Evolutionary conservation across 495 filamentous ascomycete species (phyloP), one percentile per base, ranked within the genome.

Genomic region (Clohesyomyces aquaticus): DNA sequence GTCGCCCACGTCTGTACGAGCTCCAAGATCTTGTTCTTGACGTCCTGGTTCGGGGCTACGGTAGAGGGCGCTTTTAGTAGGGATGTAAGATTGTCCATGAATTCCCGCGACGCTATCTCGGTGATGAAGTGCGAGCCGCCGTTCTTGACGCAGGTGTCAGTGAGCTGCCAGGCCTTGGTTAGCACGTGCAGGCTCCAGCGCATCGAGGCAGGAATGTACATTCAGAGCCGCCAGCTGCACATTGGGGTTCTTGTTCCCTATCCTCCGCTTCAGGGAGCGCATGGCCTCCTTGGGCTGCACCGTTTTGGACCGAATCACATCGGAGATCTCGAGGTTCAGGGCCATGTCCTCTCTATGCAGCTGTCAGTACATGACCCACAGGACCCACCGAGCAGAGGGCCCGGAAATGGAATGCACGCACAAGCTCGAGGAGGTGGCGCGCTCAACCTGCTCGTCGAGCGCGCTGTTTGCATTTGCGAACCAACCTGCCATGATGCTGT

Each of bases 81-180:
- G 18, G 92, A 96, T 10, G 92, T 89, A 29, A 98, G 76, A 70
- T 96, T 97, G 75, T 98, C 94, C 91, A 98, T 95, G 68, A 98
- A 98, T 77, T 98, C 94, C 59, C 93, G 85, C 1, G 93, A 96
- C 14, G 94, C 93, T 61, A 98, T 93, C 76, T 98, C 94, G 51
- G 86, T 81, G 45, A 98, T 85, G 72, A 98, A 98, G 76, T 98
- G 94, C n/a, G 87, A 85, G 46, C 94, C 94, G 23, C 94, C 94
- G 77, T 98, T 98, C 76, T 98, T 98, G 28, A 98, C 93, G 72
- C 94, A 98, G 4, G 94, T 98, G 78, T 98, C 94, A 28, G 93
- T 96, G 62, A 98, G 88, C 87, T 86, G 58, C 18, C 10, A 2
- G 16, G 22, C n/a, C 4, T 32, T n/a, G n/a, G n/a, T n/a, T n/a